Evolutionary conservation across 176 grass and related monocot genomes (phyloP), one percentile per base, ranked within the genome.

Genomic region (Lolium multiflorum): DNA sequence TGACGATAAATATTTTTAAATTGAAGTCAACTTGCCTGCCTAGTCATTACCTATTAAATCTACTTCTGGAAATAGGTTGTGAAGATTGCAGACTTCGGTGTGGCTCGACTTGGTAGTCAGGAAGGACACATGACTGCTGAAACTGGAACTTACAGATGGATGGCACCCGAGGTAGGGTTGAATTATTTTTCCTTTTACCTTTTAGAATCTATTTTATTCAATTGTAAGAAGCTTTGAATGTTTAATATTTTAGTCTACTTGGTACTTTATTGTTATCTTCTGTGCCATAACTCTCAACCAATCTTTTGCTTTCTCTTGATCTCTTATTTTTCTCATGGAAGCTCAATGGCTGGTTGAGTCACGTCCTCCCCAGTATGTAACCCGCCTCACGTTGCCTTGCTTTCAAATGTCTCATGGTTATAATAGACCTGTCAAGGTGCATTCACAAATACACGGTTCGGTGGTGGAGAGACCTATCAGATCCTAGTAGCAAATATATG

Each of bases 131-230:
- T 98, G 96, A 98, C 96, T 79, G 88, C 91, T 84, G 96, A 98
- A 89, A 98, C 93, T 67, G 96, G 96, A 80, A 95, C 96, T 25
- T 96, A 98, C 14, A 83, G 93, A 78, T 98, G 93, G 96, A 96
- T 98, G 93, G 96, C 91, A 46, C 96, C 93, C 17, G 96, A 98
- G 91, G 96, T 98, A 79, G 10, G 57, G 17, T 74, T 83, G 38
- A 75, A 10, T 9, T 69, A 4, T 52, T 71, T 80, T 22, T 62
- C 13, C 11, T 43, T 35, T 4, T 17, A n/a, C 28, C 2, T 52
- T 81, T 80, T 31, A 16, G 11, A 50, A 20, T 51, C 3, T 14
- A 51, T 51, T 59, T 62, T 55, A 14, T 84, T 57, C 35, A 20
- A 15, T 46, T 81, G 71, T 44, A 26, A 74, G 25, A 41, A 76